Conservation (phyloP, 768 basidiomycete genomes). For the Galerina sulciceps region DNA sequence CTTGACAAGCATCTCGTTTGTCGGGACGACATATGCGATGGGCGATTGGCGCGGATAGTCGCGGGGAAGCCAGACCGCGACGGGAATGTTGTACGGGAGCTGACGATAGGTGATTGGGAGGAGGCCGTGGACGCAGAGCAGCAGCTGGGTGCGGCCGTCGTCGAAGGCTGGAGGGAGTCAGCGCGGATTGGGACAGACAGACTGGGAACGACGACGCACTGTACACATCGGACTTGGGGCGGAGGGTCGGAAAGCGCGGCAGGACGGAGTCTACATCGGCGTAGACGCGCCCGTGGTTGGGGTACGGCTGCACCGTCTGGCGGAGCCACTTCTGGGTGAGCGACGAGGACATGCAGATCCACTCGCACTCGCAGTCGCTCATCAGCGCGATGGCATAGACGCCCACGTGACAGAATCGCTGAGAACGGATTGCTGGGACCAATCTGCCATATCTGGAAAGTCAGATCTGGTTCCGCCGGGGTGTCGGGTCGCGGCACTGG, state of each 20-base stretch:
- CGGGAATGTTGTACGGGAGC: slow-evolving; percentile 89
- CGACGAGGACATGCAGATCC: slow-evolving; percentile 29
- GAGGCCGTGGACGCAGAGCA: slow-evolving; percentile 90
- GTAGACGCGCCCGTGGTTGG: slow-evolving; percentile 57
- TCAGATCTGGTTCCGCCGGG: slow-evolving; percentile 16
- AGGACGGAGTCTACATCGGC: slow-evolving; percentile 68
- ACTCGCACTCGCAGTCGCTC: too few species aligned
- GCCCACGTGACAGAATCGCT: not conserved
- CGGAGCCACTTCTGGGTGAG: slow-evolving; percentile 69
- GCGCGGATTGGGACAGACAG: slow-evolving; percentile 8
- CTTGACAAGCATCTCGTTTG: slow-evolving; percentile 86
- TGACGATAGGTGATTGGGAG: slow-evolving; percentile 83
- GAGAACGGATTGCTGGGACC: slow-evolving; percentile 3
- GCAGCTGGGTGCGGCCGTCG: slow-evolving; percentile 89
- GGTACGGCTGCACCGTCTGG: slow-evolving; percentile 64
- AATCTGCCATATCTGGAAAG: slow-evolving; percentile 13
- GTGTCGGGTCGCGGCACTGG: slow-evolving; percentile 7
- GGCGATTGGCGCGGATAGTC: slow-evolving; percentile 87
- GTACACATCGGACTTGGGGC: slow-evolving; percentile 85
- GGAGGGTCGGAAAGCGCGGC: slow-evolving; percentile 53
- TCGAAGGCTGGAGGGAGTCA: slow-evolving; percentile 71
- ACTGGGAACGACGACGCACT: slow-evolving; percentile 45
- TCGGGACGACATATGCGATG: slow-evolving; percentile 90
- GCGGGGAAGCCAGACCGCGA: slow-evolving; percentile 85
- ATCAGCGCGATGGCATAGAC: too few species aligned